Conservation (phyloP, 139 green algal species). For the Ulvella scutata region DNA sequence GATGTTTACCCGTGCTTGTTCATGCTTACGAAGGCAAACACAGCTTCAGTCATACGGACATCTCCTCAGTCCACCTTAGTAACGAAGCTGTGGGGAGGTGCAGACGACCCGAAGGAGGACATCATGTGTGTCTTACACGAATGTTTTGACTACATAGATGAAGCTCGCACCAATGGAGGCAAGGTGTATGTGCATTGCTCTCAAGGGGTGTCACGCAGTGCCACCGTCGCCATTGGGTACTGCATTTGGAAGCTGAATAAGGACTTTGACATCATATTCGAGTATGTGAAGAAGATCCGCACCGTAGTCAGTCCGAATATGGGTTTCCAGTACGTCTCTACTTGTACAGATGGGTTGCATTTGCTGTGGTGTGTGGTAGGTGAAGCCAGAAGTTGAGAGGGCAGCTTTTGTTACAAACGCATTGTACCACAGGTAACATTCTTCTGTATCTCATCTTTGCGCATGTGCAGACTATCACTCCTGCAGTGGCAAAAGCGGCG, state of each 20-base stretch:
- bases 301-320: slow-evolving; percentile 92
- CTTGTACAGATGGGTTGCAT: not conserved
- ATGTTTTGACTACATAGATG: slow-evolving; percentile 89
- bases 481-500: slow-evolving; percentile 78
- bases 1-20: no score
- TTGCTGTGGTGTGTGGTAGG: not conserved
- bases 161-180: slow-evolving; percentile 6
- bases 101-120: slow-evolving; percentile 79
- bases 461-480: slow-evolving; percentile 33
- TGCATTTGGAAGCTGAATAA: slow-evolving; percentile 71
- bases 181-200: slow-evolving; percentile 67
- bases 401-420: not conserved
- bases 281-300: slow-evolving; percentile 52
- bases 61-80: no score
- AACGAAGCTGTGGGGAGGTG: not conserved
- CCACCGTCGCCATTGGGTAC: slow-evolving; percentile 78
- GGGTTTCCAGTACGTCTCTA: slow-evolving; percentile 53
- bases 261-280: slow-evolving; percentile 71
- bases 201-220: slow-evolving; percentile 80
- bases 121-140: slow-evolving; percentile 85
- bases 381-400: not conserved
- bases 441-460: not conserved
- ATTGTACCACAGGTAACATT: not conserved
- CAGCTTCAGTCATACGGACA: no score
- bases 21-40: no score